Evolutionary conservation across 192 early-diverging fungal species (phyloP).

Genomic region (Coemansia sp.): DNA sequence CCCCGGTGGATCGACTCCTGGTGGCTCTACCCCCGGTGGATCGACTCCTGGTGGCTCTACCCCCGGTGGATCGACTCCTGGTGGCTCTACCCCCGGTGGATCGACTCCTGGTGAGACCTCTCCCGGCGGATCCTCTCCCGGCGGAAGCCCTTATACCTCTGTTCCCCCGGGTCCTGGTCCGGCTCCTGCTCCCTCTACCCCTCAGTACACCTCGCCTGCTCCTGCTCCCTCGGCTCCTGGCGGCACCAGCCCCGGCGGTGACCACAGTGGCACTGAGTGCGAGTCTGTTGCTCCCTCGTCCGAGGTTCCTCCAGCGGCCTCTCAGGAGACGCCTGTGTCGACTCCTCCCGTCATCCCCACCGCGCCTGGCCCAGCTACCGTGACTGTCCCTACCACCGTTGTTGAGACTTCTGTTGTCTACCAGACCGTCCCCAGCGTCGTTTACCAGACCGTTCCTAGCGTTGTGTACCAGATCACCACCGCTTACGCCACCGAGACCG

Average conservation of each 20-base stretch:
- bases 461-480: conserved; percentile 25
- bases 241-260: not conserved
- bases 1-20: conserved; percentile 11
- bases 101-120: conserved; percentile 5
- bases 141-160: not conserved
- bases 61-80: conserved; percentile 4
- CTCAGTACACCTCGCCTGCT: conserved; percentile 7
- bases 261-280: not conserved
- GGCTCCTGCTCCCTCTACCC: not conserved
- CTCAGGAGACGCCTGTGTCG: not conserved
- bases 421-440: conserved; percentile 35
- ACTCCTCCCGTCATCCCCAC: not conserved
- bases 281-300: not conserved
- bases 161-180: conserved; percentile 4
- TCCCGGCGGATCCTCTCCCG: not conserved
- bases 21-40: conserved; percentile 10
- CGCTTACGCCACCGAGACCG: conserved; percentile 17
- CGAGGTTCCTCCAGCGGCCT: not conserved
- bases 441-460: conserved; percentile 34
- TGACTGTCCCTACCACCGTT: conserved; percentile 24
- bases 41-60: conserved; percentile 6
- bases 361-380: conserved; percentile 10
- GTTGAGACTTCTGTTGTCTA: conserved; percentile 17
- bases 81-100: conserved; percentile 6
- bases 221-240: conserved; percentile 2